A percentile compares a stretch with the other conserved stretches of the same genome.
These are phyloP conservation scores for Colletotrichum nymphaeae DNA, from an alignment of 2,329 filamentous ascomycete species.

Conservation along the genomic window DNA sequence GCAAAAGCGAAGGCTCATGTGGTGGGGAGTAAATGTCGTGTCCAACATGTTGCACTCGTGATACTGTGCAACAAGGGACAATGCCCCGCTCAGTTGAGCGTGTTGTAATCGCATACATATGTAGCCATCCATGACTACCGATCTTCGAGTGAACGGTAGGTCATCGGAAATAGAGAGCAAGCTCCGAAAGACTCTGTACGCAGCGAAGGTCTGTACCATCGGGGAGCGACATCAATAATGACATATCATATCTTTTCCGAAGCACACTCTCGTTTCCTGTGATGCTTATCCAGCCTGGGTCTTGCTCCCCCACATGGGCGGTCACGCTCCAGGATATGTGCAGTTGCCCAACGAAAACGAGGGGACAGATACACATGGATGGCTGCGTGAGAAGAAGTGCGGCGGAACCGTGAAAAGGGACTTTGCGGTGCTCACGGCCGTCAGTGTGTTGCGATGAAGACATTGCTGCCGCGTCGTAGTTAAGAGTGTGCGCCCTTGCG, in stretches of 20 bases:
- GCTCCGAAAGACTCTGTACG: not conserved
- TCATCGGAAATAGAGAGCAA: slow-evolving; percentile 7
- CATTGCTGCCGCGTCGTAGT: not conserved
- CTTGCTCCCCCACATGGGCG: not conserved
- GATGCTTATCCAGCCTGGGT: not conserved
- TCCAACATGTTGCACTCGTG: slow-evolving; percentile 3
- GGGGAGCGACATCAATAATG: slow-evolving; percentile 14
- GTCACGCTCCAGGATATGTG: not conserved
- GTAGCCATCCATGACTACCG: slow-evolving; percentile 13
- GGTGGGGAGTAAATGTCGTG: slow-evolving; percentile 4
- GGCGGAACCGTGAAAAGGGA: not conserved
- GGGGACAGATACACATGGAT: not conserved
- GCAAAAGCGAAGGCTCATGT: not conserved
- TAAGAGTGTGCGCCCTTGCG: not conserved
- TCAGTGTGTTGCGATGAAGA: not conserved
- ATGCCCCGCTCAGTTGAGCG: slow-evolving; percentile 7
- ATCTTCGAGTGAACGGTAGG: not conserved
- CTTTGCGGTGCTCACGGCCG: not conserved
- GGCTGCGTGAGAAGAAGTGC: not conserved
- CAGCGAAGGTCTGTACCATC: not conserved
- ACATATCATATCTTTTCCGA: slow-evolving; percentile 2
- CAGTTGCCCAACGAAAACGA: not conserved
- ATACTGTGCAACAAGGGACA: slow-evolving; percentile 27
- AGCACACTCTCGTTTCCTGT: not conserved
- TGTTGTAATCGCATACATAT: slow-evolving; percentile 16